These are phyloP conservation scores for Flaveria ramosissima DNA, from an alignment of 129 eudicot genomes.

Conservation along the genomic window DNA sequence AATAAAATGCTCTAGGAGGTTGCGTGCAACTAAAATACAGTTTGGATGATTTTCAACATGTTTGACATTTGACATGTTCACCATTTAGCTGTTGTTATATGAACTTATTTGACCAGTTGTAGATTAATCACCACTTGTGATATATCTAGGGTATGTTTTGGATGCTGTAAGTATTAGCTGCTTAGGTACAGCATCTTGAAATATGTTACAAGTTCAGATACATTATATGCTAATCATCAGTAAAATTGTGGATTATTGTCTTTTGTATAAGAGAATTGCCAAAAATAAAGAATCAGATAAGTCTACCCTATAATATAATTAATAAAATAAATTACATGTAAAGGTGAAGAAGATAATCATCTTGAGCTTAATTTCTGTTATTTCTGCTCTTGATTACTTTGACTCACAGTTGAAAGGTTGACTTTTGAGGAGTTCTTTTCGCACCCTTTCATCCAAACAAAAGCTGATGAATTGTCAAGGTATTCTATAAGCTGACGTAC, in stretches of 20 bases:
- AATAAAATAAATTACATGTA: background rate
- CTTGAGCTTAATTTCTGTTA: background rate
- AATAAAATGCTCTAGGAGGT: background rate
- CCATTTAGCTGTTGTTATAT: background rate
- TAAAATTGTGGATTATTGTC: background rate
- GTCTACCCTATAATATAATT: background rate
- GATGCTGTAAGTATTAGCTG: background rate
- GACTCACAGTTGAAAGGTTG: constrained; percentile 74
- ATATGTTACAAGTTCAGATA: background rate
- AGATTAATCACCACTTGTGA: background rate
- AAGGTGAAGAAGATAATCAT: background rate
- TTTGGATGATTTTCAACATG: background rate
- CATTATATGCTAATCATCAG: background rate
- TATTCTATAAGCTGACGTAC: constrained; percentile 17
- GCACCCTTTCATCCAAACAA: constrained; percentile 65
- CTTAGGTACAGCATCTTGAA: background rate
- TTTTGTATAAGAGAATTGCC: background rate
- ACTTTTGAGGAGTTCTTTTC: constrained; percentile 88
- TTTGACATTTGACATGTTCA: background rate
- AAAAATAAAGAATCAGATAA: constrained; percentile 4
- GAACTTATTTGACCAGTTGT: background rate
- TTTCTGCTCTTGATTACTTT: constrained; percentile 11
- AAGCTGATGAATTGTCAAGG: constrained; percentile 54
- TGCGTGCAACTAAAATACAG: background rate
- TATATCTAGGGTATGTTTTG: too few relatives aligned